These are phyloP conservation scores for Boeremia exigua DNA, from an alignment of 2,329 filamentous ascomycete species.

Conservation along the genomic window DNA sequence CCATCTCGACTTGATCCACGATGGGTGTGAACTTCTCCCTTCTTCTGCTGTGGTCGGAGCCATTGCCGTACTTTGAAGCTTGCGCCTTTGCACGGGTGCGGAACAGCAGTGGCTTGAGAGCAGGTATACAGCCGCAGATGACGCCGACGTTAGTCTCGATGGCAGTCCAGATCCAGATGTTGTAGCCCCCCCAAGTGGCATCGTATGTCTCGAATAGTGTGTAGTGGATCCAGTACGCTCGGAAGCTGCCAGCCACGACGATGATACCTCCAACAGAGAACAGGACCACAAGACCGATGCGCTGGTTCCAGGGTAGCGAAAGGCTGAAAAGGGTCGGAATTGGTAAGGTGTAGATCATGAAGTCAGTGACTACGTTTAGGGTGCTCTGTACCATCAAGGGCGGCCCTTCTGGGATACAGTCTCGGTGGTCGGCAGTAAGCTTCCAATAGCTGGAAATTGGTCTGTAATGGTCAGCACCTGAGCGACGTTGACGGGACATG, in stretches of 20 bases:
- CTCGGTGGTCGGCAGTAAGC: conserved; percentile 42
- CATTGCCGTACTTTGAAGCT: conserved; percentile 40
- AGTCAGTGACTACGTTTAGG: conserved; percentile 54
- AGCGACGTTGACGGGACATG: background rate
- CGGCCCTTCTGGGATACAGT: conserved; percentile 55
- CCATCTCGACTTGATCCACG: conserved; percentile 43
- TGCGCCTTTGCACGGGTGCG: conserved; percentile 39
- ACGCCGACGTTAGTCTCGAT: conserved; percentile 54
- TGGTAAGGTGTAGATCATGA: conserved; percentile 54
- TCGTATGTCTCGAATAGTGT: conserved; percentile 54
- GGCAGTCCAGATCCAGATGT: conserved; percentile 53
- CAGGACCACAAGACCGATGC: conserved; percentile 52
- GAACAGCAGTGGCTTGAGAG: conserved; percentile 51
- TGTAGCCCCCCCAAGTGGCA: conserved; percentile 54
- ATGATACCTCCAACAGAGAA: conserved; percentile 54
- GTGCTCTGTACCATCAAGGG: conserved; percentile 52
- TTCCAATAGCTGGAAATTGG: conserved; percentile 55
- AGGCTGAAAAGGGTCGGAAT: conserved; percentile 56
- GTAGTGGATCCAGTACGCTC: conserved; percentile 57
- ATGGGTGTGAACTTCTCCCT: conserved; percentile 42
- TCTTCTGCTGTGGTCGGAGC: conserved; percentile 39
- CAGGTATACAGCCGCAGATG: conserved; percentile 54
- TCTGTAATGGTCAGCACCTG: conserved; percentile 40
- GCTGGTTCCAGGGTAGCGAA: conserved; percentile 52
- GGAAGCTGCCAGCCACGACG: conserved; percentile 54